Evolutionary conservation across 768 basidiomycete species (phyloP).

Genomic region (Kondoa malvinella): DNA sequence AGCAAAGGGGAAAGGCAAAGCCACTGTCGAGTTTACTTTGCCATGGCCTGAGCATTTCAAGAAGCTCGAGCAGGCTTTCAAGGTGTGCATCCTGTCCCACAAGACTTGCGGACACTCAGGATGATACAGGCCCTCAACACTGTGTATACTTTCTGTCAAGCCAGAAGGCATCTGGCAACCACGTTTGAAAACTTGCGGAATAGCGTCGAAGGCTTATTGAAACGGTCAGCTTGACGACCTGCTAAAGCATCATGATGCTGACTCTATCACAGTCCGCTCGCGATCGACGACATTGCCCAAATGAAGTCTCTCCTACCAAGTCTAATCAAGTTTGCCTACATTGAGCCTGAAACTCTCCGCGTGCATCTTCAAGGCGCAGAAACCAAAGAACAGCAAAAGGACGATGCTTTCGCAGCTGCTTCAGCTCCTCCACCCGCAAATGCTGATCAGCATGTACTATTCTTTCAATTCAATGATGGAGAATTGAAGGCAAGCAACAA

Average conservation of each 20-base stretch:
- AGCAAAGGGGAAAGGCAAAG: slow-evolving; percentile 21
- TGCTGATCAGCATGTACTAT: slow-evolving; percentile 37
- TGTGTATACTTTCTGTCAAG: slow-evolving; percentile 69
- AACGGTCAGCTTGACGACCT: slow-evolving; percentile 40
- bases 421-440: slow-evolving; percentile 22
- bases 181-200: slow-evolving; percentile 58
- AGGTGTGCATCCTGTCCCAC: slow-evolving; percentile 35
- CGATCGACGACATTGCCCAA: slow-evolving; percentile 60
- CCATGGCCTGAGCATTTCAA: slow-evolving; percentile 50
- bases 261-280: slow-evolving; percentile 45
- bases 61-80: slow-evolving; percentile 39
- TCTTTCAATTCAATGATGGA: slow-evolving; percentile 38
- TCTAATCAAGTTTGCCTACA: slow-evolving; percentile 65
- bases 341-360: slow-evolving; percentile 46
- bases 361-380: slow-evolving; percentile 35
- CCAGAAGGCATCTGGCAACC: slow-evolving; percentile 58
- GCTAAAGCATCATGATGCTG: neutral
- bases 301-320: slow-evolving; percentile 80
- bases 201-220: slow-evolving; percentile 64
- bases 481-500: slow-evolving; percentile 32
- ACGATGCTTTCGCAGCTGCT: slow-evolving; percentile 16
- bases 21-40: slow-evolving; percentile 17
- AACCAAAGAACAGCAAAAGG: slow-evolving; percentile 26
- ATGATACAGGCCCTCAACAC: slow-evolving; percentile 58
- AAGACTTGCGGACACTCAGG: no score